Percentiles rank a stretch among this genome's conserved stretches.
Conservation (phyloP, 441 rosid species). For the Syzygium malaccense region DNA sequence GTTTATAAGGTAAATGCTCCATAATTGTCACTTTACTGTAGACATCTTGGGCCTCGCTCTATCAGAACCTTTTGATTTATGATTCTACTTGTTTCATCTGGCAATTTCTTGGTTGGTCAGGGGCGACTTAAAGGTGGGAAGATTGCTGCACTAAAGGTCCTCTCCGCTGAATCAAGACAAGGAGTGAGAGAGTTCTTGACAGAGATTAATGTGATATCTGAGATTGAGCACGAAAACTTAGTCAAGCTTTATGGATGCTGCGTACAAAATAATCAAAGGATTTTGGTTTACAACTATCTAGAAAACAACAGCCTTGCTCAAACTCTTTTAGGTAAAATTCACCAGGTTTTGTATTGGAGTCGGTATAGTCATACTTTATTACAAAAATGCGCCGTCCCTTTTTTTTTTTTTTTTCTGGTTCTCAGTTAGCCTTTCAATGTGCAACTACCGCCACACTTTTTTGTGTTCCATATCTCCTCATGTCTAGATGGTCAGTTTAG, state of each 20-base stretch:
- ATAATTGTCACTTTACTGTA: neutral
- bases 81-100: neutral
- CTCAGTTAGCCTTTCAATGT: neutral
- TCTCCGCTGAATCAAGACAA: constrained; percentile 86
- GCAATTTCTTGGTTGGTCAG: constrained; percentile 33
- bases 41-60: neutral
- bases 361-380: neutral
- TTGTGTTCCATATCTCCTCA: neutral
- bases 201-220: constrained; percentile 77
- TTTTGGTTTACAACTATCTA: constrained; percentile 84
- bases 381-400: neutral
- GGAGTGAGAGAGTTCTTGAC: constrained; percentile 74
- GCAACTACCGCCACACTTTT: neutral
- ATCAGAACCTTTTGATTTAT: neutral
- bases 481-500: neutral
- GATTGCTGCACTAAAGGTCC: constrained; percentile 80
- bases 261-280: constrained; percentile 64
- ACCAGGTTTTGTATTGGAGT: neutral
- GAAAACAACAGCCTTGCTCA: constrained; percentile 91
- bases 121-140: constrained; percentile 81
- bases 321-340: constrained; percentile 74
- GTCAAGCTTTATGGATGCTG: constrained; percentile 94
- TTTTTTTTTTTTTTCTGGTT: neutral
- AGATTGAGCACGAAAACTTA: constrained; percentile 76
- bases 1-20: constrained; percentile 66